phyloP scores from a whole-genome alignment of 1,284 basidiomycete genomes.

The Pseudozyma hubeiensis region DNA sequence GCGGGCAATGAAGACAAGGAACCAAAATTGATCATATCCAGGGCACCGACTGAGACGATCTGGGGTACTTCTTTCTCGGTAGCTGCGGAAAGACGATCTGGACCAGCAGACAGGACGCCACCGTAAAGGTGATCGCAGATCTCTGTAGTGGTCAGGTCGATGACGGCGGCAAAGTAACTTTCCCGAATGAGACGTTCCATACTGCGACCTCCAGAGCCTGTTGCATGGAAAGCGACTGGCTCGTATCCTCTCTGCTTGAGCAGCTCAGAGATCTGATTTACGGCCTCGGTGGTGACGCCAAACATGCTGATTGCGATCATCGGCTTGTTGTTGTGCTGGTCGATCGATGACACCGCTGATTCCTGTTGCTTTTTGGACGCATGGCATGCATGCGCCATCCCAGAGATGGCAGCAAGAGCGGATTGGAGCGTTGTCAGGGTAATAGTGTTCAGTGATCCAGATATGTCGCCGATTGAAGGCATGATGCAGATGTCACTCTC shows the following conservation, averaged over 20 bases:
- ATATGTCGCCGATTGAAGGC: conserved; percentile 48
- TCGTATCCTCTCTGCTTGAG: conserved; percentile 32
- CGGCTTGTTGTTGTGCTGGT: conserved; percentile 14
- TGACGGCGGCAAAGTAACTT: conserved; percentile 35
- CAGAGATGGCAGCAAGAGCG: conserved; percentile 34
- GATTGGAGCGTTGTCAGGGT: conserved; percentile 25
- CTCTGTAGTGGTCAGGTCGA: conserved; percentile 49
- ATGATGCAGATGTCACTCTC: conserved; percentile 46
- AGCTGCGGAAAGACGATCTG: conserved; percentile 37
- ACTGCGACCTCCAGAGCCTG: conserved; percentile 37
- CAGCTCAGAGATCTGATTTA: conserved; percentile 32
- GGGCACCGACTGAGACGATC: conserved; percentile 39
- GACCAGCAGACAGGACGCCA: conserved; percentile 39
- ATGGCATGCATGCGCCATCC: conserved; percentile 28
- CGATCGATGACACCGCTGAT: not conserved
- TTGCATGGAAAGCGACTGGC: conserved; percentile 48
- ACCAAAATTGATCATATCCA: conserved; percentile 54
- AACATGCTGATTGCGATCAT: conserved; percentile 48
- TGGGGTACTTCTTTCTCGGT: conserved; percentile 22
- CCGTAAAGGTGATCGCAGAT: conserved; percentile 39
- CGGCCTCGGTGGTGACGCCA: conserved; percentile 38
- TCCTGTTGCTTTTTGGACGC: conserved; percentile 1
- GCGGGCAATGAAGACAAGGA: conserved; percentile 22
- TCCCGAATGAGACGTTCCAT: conserved; percentile 44
- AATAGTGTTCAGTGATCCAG: conserved; percentile 41